Conservation (phyloP, 805 yeast genomes). For the Candida silvatica region DNA sequence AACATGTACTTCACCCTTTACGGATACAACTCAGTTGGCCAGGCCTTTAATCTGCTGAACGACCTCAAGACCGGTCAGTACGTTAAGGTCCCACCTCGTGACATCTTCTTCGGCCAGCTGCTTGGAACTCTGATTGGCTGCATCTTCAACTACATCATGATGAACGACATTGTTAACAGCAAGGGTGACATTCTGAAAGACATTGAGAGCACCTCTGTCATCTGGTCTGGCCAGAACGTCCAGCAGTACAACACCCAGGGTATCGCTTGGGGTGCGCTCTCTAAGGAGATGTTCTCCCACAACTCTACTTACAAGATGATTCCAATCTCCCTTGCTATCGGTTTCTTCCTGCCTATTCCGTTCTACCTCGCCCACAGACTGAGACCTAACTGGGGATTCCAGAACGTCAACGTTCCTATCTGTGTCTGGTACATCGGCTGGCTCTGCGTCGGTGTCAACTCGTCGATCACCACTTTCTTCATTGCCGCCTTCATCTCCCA, state of each 20-base stretch:
- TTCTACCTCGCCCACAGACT: conserved; percentile 20
- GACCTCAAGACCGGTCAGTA: conserved; percentile 60
- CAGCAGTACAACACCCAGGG: conserved; percentile 27
- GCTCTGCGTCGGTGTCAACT: conserved; percentile 25
- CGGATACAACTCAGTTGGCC: conserved; percentile 43
- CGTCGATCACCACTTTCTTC: conserved; percentile 22
- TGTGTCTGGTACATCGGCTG: conserved; percentile 25
- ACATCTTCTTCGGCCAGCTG: conserved; percentile 41
- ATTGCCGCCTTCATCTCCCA: conserved; percentile 19
- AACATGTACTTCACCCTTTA: conserved; percentile 52
- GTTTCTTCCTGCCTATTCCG: conserved; percentile 22
- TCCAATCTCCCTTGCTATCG: conserved; percentile 21
- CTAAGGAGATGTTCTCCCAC: conserved; percentile 22
- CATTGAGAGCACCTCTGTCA: conserved; percentile 22
- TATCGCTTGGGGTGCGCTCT: conserved; percentile 27
- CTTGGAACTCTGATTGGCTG: conserved; percentile 26
- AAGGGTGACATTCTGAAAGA: conserved; percentile 19
- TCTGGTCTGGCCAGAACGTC: conserved; percentile 28
- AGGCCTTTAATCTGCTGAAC: conserved; percentile 41
- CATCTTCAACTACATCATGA: conserved; percentile 18
- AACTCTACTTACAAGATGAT: conserved; percentile 24
- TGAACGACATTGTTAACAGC: conserved; percentile 24
- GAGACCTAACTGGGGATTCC: conserved; percentile 22
- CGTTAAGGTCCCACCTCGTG: conserved; percentile 50
- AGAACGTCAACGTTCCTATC: conserved; percentile 19